A percentile compares a stretch with the other conserved stretches of the same genome.
Conservation (phyloP, 2,329 filamentous ascomycete genomes). For the Claviceps quebecensis region DNA sequence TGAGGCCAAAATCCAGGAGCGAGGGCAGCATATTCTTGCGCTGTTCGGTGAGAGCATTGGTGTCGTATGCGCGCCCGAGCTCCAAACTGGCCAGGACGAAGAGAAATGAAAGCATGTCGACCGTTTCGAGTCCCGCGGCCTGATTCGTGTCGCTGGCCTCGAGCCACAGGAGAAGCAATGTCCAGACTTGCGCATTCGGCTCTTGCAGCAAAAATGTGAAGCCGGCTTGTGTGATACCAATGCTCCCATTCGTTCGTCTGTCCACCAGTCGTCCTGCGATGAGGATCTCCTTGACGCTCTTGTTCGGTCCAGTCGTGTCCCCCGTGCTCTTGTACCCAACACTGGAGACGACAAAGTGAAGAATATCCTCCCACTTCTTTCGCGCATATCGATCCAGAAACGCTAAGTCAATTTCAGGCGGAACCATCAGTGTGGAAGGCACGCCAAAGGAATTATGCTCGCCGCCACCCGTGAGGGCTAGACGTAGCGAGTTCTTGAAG, state of each 20-base stretch:
- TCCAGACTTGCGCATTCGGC: slow-evolving; percentile 95
- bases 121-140: slow-evolving; percentile 61
- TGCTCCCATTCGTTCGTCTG: slow-evolving; percentile 43
- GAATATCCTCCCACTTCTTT: slow-evolving; percentile 85
- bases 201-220: slow-evolving; percentile 94
- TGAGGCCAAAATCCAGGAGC: slow-evolving; percentile 81
- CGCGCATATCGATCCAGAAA: slow-evolving; percentile 78
- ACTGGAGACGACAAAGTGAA: slow-evolving; percentile 86
- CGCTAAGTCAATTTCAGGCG: slow-evolving; percentile 48
- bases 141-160: slow-evolving; percentile 54
- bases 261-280: slow-evolving; percentile 71
- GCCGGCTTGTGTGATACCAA: slow-evolving; percentile 79
- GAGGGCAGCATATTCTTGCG: slow-evolving; percentile 83
- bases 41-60: slow-evolving; percentile 63
- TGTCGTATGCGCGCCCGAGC: slow-evolving; percentile 82
- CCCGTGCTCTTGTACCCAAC: slow-evolving; percentile 40
- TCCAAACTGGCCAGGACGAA: slow-evolving; percentile 91
- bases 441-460: slow-evolving; percentile 83
- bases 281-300: slow-evolving; percentile 73
- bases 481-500: slow-evolving; percentile 70
- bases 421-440: slow-evolving; percentile 51
- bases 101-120: slow-evolving; percentile 90
- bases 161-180: slow-evolving; percentile 81
- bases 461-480: slow-evolving; percentile 78
- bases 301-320: slow-evolving; percentile 43